Evolutionary conservation across 2,329 filamentous ascomycete genomes (phyloP).

Genomic region (Orbilia quercus): DNA sequence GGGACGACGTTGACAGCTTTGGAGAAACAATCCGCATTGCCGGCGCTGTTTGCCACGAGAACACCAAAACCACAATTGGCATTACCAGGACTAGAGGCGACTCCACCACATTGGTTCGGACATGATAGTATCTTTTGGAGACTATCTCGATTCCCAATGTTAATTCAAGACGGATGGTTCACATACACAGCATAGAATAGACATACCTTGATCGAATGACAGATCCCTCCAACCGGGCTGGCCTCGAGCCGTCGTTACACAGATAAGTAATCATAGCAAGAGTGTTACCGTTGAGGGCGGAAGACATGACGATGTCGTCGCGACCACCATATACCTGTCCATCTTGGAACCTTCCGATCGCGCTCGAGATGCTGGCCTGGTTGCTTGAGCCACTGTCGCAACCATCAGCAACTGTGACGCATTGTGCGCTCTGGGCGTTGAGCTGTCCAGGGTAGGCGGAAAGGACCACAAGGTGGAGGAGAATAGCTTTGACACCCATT

Average conservation of each 20-base stretch:
- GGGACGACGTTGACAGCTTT: conserved; percentile 19
- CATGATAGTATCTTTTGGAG: conserved; percentile 25
- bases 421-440: conserved; percentile 25
- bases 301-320: conserved; percentile 19
- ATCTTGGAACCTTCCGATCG: conserved; percentile 33
- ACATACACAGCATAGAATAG: neutral
- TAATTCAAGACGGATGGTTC: neutral
- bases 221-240: conserved; percentile 11
- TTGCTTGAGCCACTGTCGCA: conserved; percentile 17
- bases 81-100: neutral
- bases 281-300: conserved; percentile 3
- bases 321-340: conserved; percentile 20
- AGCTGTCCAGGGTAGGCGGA: neutral
- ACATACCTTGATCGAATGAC: conserved; percentile 17
- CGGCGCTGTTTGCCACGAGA: conserved; percentile 5
- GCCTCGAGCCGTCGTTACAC: conserved; percentile 16
- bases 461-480: conserved; percentile 13
- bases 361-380: conserved; percentile 15
- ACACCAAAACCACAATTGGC: conserved; percentile 14
- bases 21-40: conserved; percentile 11
- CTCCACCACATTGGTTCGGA: conserved; percentile 20
- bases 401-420: conserved; percentile 25
- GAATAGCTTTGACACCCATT: conserved; percentile 3
- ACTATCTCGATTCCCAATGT: neutral
- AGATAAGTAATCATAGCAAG: conserved; percentile 19